Base-by-base conservation (phyloP, 148 eudicot genomes). In the Dianthus caryophyllus region DNA sequence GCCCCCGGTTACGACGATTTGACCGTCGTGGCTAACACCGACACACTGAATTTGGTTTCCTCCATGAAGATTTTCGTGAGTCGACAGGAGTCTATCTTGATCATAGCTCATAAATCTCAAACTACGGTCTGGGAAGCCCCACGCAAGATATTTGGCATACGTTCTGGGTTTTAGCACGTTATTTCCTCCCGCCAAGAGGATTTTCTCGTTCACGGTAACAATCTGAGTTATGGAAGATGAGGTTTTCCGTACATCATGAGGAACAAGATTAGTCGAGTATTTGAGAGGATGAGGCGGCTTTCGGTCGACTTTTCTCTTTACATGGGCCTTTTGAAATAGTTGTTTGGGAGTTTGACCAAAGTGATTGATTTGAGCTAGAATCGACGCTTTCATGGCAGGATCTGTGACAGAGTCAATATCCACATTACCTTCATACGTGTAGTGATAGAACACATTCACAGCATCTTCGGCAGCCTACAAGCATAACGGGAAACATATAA, bases 41-140 rank as follows among this genome's bases (percentile, higher is more conserved):
- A 72, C 97, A 74, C 98, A 90, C 74, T 94, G 90, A 56, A 94
- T 86, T 72, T 90, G 97, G 73, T 82, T 77, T 21, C 96, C 97
- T 8, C 87, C 89, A 33, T 94, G 98, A 74, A 94, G 96, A 77
- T 88, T 90, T 71, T 94, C 98, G 26, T 94, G 98, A 9, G 98
- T 94, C 13, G 96, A 86, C 16, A 90, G 82, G 67, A 94, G 88
- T 77, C 72, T 76, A 53, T 94, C 97, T 65, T 90, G 97, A 71
- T 94, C 96, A 59, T 88, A 84, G 71, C 82, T 83, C 78, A 90
- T 73, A 67, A 90, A 86, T 50, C 98, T 82, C 76, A 94, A 80
- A 77, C 97, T 94, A 61, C 87, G 82, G 71, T 94, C 98, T n/a
- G 98, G 96, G 73, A 90, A 94, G 51, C 98, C 98, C 98, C 98